Conservation (phyloP, 2,329 filamentous ascomycete species). For the Monosporascus cannonballus region DNA sequence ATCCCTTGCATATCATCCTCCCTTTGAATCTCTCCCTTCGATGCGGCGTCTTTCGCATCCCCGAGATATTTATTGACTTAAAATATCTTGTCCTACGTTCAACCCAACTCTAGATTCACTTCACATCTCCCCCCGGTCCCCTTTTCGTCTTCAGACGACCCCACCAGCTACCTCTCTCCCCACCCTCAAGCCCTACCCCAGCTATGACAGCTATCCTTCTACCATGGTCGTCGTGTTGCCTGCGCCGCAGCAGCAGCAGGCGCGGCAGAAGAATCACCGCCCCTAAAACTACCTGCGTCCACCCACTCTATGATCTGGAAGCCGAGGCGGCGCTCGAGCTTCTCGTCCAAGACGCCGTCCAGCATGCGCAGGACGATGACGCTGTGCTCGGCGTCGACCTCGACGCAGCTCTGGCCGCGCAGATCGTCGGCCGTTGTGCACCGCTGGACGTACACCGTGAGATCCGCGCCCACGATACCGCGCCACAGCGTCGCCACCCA, state of each 20-base stretch:
- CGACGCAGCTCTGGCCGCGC: conserved; percentile 40
- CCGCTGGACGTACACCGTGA: conserved; percentile 62
- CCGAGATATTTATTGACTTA: no score
- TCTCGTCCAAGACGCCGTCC: conserved; percentile 52
- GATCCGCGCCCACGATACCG: conserved; percentile 74
- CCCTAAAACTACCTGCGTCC: conserved; percentile 37
- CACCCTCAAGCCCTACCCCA: background rate
- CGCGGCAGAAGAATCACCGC: conserved; percentile 2
- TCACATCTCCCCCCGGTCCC: background rate
- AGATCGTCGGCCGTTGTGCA: conserved; percentile 4
- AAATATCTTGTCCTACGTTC: background rate
- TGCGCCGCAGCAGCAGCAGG: background rate
- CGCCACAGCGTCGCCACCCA: conserved; percentile 96
- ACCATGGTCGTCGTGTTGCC: background rate
- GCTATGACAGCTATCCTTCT: no score
- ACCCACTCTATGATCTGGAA: conserved; percentile 90
- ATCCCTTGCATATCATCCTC: background rate
- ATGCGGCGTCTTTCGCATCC: no score
- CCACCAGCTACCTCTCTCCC: conserved; percentile 3
- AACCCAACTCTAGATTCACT: background rate
- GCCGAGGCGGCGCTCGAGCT: conserved; percentile 64
- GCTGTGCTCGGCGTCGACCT: conserved; percentile 42
- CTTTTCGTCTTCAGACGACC: background rate
- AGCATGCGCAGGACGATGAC: conserved; percentile 50
- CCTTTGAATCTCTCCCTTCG: background rate